phyloP scores from a whole-genome alignment of 495 filamentous ascomycete genomes.

The Usnea hakonensis region DNA sequence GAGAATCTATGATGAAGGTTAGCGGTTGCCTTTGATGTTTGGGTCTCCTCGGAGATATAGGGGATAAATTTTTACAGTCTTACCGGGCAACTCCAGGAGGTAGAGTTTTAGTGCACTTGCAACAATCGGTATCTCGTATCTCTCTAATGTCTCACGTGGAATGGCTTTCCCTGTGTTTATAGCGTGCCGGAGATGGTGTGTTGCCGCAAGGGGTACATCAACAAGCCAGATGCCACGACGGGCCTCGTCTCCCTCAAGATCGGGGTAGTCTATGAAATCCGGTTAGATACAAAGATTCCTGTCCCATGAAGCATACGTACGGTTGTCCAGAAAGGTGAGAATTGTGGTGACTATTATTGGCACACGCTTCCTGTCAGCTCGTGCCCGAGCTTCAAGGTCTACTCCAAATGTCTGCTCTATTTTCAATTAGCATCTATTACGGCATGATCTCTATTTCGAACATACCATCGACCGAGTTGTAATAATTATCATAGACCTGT shows the following conservation, averaged over 20 bases:
- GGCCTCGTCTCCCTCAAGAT: conserved; percentile 94
- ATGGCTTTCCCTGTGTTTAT: conserved; percentile 87
- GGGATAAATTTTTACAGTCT: neutral
- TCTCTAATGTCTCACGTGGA: conserved; percentile 64
- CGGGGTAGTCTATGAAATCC: conserved; percentile 64
- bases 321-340: conserved; percentile 88
- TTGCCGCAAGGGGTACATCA: conserved; percentile 78
- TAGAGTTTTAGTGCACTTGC: conserved; percentile 93
- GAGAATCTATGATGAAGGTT: conserved; percentile 56
- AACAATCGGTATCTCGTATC: conserved; percentile 88
- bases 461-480: conserved; percentile 82
- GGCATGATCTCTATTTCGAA: neutral
- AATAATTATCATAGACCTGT: conserved; percentile 97
- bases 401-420: conserved; percentile 93
- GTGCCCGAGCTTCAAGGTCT: conserved; percentile 86
- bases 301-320: conserved; percentile 33
- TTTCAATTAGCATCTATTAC: conserved; percentile 20
- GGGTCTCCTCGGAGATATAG: neutral
- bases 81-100: conserved; percentile 89
- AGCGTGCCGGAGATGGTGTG: conserved; percentile 70
- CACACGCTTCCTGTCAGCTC: conserved; percentile 91
- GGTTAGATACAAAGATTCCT: conserved; percentile 20
- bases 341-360: conserved; percentile 88
- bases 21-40: neutral
- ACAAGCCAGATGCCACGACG: conserved; percentile 88